Evolutionary conservation across 805 yeast species (phyloP).

Genomic region (Kazachstania bromeliacearum): DNA sequence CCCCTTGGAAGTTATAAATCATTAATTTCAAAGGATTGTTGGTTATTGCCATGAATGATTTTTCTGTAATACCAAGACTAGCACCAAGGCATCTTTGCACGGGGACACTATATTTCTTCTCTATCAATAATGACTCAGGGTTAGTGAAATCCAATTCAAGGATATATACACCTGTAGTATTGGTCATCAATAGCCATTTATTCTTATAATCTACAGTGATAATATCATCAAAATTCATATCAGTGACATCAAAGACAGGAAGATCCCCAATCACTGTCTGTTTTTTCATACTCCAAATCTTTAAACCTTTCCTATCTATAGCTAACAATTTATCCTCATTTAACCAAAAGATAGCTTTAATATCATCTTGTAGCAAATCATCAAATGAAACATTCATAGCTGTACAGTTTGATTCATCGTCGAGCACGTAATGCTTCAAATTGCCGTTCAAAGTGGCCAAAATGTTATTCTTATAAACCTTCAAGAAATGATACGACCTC

Average conservation of each 20-base stretch:
- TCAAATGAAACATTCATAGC: conserved; percentile 5
- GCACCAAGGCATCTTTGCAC: conserved; percentile 6
- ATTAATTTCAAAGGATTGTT: conserved; percentile 15
- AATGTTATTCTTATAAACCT: conserved; percentile 8
- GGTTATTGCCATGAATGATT: conserved; percentile 22
- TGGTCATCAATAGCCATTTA: conserved; percentile 21
- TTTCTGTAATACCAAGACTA: conserved; percentile 27
- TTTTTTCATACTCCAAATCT: conserved; percentile 10
- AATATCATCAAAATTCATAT: conserved; percentile 8
- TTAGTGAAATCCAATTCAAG: conserved; percentile 10
- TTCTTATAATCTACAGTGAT: conserved; percentile 20
- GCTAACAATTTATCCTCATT: conserved; percentile 14
- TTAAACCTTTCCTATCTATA: conserved; percentile 16
- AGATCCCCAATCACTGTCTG: neutral
- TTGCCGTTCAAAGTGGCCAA: conserved; percentile 6
- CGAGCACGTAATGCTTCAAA: conserved; percentile 6
- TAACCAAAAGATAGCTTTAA: conserved; percentile 20
- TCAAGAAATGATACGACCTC: conserved; percentile 5
- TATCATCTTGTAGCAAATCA: neutral
- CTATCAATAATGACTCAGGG: conserved; percentile 7
- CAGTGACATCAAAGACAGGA: neutral
- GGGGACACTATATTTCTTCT: conserved; percentile 9
- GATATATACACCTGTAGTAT: conserved; percentile 9
- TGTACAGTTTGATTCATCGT: conserved; percentile 7
- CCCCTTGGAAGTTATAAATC: conserved; percentile 25